These are phyloP conservation scores for Kandelia obovata DNA, from an alignment of 345 rosid genomes.

Conservation along the genomic window DNA sequence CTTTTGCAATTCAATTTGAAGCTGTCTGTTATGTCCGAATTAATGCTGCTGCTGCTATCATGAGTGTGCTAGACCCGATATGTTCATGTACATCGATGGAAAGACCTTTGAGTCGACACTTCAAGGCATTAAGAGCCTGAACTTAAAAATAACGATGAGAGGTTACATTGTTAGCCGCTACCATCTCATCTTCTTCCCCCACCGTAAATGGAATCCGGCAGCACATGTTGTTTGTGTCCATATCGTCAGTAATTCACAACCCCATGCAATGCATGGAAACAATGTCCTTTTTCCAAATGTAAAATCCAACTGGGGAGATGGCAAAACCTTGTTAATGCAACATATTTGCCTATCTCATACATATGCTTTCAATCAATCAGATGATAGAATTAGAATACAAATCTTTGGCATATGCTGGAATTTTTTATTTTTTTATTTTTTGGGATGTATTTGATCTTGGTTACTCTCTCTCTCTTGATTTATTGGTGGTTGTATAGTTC, in stretches of 20 bases:
- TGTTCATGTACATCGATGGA: constrained; percentile 12
- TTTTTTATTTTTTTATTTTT: too few relatives aligned
- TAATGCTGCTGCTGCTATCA: not conserved
- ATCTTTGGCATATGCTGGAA: not conserved
- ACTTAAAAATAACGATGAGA: constrained; percentile 44
- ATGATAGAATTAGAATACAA: not conserved
- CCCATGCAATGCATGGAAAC: not conserved
- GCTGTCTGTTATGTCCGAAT: too few relatives aligned
- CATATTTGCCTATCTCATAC: not conserved
- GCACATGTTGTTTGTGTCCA: constrained; percentile 1
- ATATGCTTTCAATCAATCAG: not conserved
- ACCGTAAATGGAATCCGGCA: constrained; percentile 35
- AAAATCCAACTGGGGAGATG: not conserved
- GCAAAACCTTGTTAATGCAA: not conserved
- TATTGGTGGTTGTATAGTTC: too few relatives aligned
- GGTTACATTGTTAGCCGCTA: constrained; percentile 28
- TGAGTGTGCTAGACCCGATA: not conserved
- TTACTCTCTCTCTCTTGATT: too few relatives aligned
- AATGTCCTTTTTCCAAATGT: not conserved
- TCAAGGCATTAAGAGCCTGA: constrained; percentile 69
- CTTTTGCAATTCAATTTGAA: too few relatives aligned
- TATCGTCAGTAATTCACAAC: not conserved
- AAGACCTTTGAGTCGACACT: constrained; percentile 62
- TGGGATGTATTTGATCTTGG: too few relatives aligned
- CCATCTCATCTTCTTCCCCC: constrained; percentile 7